Evolutionary conservation across 2,329 filamentous ascomycete species (phyloP).

Genomic region (Escovopsis weberi): DNA sequence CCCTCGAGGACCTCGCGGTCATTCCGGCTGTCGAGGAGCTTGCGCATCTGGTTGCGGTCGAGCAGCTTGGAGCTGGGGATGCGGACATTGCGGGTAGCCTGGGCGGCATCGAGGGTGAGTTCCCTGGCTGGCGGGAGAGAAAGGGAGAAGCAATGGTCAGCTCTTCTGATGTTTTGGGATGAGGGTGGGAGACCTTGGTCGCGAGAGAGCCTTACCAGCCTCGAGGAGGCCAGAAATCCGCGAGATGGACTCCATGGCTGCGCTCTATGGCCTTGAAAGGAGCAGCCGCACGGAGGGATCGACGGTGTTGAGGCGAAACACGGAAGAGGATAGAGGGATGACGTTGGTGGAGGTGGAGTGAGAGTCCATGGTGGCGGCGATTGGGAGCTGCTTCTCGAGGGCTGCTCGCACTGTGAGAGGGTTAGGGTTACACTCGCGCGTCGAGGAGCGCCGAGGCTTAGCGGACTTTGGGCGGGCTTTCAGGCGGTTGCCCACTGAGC

Average conservation of each 20-base stretch:
- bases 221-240: constrained; percentile 89
- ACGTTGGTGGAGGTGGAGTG: constrained; percentile 1
- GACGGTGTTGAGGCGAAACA: background rate
- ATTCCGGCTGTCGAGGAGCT: constrained; percentile 82
- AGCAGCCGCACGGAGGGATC: constrained; percentile 2
- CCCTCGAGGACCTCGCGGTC: constrained; percentile 90
- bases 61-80: constrained; percentile 45
- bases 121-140: constrained; percentile 59
- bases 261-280: constrained; percentile 1
- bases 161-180: background rate
- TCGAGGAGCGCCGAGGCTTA: too few species aligned
- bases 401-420: background rate
- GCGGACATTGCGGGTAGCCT: constrained; percentile 59
- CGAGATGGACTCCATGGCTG: constrained; percentile 83
- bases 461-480: too few species aligned
- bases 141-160: constrained; percentile 6
- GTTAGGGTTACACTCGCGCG: background rate
- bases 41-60: constrained; percentile 78
- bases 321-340: constrained; percentile 1
- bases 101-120: constrained; percentile 91
- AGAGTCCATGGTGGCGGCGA: background rate
- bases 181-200: constrained; percentile 7
- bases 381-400: too few species aligned
- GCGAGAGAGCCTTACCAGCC: constrained; percentile 49
- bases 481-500: too few species aligned